A percentile compares a stretch with the other conserved stretches of the same genome.
phyloP scores from a whole-genome alignment of 331 rosid species.

The Malus hybrid region DNA sequence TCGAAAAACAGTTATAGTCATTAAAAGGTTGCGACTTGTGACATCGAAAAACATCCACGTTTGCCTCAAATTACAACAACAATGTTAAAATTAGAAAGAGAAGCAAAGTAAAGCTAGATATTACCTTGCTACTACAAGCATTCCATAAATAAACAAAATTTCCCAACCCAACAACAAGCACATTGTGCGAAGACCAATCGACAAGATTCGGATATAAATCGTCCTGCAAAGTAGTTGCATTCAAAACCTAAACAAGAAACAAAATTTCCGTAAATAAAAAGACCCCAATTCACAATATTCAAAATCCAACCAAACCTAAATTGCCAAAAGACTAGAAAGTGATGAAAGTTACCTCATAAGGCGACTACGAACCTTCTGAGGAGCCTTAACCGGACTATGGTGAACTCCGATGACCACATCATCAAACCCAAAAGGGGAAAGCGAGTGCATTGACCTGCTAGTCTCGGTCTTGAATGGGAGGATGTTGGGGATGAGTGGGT shows the following conservation, averaged over 20 bases:
- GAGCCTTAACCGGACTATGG: slow-evolving; percentile 14
- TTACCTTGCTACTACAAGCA: slow-evolving; percentile 95
- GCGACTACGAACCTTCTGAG: slow-evolving; percentile 85
- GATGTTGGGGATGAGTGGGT: slow-evolving; percentile 60
- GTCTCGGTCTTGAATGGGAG: slow-evolving; percentile 89
- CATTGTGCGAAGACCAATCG: slow-evolving; percentile 85
- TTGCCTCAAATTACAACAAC: background rate
- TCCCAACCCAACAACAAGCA: slow-evolving; percentile 88
- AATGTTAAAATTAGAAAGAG: background rate
- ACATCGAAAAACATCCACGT: background rate
- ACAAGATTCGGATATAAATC: slow-evolving; percentile 92
- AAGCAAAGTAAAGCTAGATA: background rate
- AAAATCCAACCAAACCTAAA: background rate
- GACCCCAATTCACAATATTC: background rate
- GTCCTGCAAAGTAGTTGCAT: slow-evolving; percentile 92
- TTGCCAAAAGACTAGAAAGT: background rate
- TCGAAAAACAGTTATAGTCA: background rate
- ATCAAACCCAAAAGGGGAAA: slow-evolving; percentile 49
- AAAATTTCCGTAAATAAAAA: background rate
- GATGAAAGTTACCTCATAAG: slow-evolving; percentile 56
- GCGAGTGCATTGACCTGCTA: slow-evolving; percentile 70
- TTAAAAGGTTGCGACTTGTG: background rate
- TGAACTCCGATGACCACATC: too few species aligned
- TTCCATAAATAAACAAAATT: slow-evolving; percentile 97
- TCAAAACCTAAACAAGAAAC: slow-evolving; percentile 53